A percentile compares a stretch with the other conserved stretches of the same genome.
phyloP scores from a whole-genome alignment of 1,284 basidiomycete species.

The Ganoderma sp. region DNA sequence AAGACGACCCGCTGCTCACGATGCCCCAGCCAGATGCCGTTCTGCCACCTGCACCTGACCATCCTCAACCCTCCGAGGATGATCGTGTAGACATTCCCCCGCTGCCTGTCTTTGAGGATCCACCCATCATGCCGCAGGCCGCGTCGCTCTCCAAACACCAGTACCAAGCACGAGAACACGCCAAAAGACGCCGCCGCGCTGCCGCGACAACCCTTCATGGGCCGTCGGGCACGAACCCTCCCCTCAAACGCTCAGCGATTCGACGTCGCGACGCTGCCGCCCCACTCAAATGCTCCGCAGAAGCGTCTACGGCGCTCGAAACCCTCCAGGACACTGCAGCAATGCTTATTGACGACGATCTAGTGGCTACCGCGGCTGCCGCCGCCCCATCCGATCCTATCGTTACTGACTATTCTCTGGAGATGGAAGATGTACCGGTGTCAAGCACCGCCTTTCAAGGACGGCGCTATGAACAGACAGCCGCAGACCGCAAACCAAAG shows the following conservation, averaged over 20 bases:
- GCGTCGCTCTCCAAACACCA: not conserved
- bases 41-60: not conserved
- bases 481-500: not conserved
- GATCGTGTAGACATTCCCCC: not conserved
- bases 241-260: not conserved
- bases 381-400: not conserved
- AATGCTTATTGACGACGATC: not conserved
- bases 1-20: not conserved
- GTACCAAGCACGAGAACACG: not conserved
- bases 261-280: not conserved
- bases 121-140: not conserved
- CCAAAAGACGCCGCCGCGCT: not conserved
- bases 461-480: not conserved
- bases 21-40: not conserved
- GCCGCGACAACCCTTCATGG: not conserved
- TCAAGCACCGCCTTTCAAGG: not conserved
- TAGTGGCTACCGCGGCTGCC: not conserved
- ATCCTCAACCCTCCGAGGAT: not conserved
- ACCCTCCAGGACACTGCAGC: not conserved
- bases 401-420: not conserved
- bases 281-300: not conserved
- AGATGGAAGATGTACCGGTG: not conserved
- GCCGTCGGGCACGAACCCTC: not conserved
- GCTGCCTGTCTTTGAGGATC: not conserved
- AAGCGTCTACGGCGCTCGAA: not conserved